phyloP scores from a whole-genome alignment of 164 flowering plant genomes.

The Annona squamosa region DNA sequence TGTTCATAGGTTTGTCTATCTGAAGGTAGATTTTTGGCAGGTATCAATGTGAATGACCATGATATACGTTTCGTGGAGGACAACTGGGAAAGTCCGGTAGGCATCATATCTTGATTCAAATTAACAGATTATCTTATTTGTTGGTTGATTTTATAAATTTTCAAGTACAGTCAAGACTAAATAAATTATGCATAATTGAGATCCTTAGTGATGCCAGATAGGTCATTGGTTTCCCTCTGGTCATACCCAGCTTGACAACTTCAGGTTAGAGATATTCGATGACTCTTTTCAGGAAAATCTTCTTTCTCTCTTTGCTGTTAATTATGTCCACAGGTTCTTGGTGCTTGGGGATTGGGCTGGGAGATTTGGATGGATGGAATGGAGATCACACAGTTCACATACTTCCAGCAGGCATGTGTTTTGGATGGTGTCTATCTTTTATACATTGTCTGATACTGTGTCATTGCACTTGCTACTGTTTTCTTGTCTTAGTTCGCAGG shows the following conservation, averaged over 20 bases:
- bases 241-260: neutral
- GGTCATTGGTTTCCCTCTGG: neutral
- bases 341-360: slow-evolving; percentile 99
- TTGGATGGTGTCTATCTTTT: neutral
- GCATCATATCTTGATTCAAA: slow-evolving; percentile 2
- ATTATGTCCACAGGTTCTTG: slow-evolving; percentile 63
- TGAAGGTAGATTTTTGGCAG: slow-evolving; percentile 33
- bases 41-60: slow-evolving; percentile 80
- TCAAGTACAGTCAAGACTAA: neutral
- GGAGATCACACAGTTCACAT: slow-evolving; percentile 98
- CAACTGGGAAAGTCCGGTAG: slow-evolving; percentile 99
- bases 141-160: neutral
- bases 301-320: neutral
- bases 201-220: neutral
- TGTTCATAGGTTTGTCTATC: neutral
- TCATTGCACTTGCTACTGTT: slow-evolving; percentile 5
- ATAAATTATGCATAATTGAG: neutral
- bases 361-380: slow-evolving; percentile 99
- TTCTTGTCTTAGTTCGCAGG: neutral
- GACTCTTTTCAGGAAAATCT: slow-evolving; percentile 1
- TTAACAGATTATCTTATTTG: neutral
- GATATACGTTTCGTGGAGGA: slow-evolving; percentile 99
- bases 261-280: neutral
- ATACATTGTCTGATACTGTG: neutral
- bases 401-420: slow-evolving; percentile 83